Evolutionary conservation across 2,329 filamentous ascomycete species (phyloP), one percentile per base, ranked within the genome.

Genomic region (Ophiostoma piceae): DNA sequence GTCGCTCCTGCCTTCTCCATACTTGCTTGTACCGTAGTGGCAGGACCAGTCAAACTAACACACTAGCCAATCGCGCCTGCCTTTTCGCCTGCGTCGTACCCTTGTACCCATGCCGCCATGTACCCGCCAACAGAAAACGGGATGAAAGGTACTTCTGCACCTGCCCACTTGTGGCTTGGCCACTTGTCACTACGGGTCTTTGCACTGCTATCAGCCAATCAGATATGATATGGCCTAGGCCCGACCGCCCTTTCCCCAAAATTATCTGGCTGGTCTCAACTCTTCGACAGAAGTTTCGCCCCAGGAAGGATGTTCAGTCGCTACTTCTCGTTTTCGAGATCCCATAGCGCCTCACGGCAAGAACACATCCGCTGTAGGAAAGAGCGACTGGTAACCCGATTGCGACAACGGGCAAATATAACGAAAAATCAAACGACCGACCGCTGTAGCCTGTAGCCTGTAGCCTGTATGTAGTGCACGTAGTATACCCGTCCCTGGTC

Each of bases 201-300:
- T 9, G 8, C 5, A 16, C 57, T 12, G 26, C 12, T 7, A 47
- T 32, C 5, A 12, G 5, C 57, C 57, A 62, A 62, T 62, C 12
- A 62, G 14, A 14, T 19, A 3, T 9, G 3, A 2, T 62, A 12
- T 62, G 2, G 26, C 22, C 26, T 62, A 32, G 57, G 57, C 57
- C 57, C 57, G 57, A 62, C 57, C 57, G 57, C 57, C 57, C 57
- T 62, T 62, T 62, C 57, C 51, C 57, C 57, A 62, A 57, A 26
- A 57, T 22, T 26, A 26, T 57, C 51, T 57, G 14, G 51, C 51
- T 57, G 51, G n/a, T 29, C 51, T 57, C 22, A 26, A 57, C 51
- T 57, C 51, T 57, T 29, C 51, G 43, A 47, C 19, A 47, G 19
- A 47, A 19, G 43, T 47, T 57, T 57, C 51, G 51, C 51, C 51